Evolutionary conservation across 306 rosid genomes (phyloP), one percentile per base, ranked within the genome.

Genomic region (Fragaria vesca): DNA sequence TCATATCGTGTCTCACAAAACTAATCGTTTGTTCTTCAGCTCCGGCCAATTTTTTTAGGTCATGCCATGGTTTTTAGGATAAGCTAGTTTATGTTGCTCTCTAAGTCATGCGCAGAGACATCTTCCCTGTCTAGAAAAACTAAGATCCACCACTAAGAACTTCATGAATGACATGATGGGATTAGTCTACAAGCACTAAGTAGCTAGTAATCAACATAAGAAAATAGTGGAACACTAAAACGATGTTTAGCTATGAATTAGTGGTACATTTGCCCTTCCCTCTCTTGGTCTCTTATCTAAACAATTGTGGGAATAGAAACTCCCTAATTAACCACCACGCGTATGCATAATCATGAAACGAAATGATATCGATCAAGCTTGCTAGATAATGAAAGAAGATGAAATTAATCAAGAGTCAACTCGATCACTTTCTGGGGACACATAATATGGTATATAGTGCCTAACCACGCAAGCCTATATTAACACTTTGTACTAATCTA

Each of bases 191-290:
- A 43, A 45, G 70, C 78, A 74, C 78, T 43, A 60, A 21, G 28
- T 47, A 38, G 24, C 34, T 45, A 51, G 43, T 6, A 57, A 72
- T 61, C 66, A 52, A 8, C 60, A 40, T 63, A 63, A 63, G 47
- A 16, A 60, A 26, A 21, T 21, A 57, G 68, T 73, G 54, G 77
- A 40, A 73, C 77, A 40, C 69, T 57, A 73, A 73, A 57, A 73
- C 77, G 24, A 73, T 24, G 69, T 73, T 40, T 57, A 57, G 62
- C 30, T 9, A 28, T n/a, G 76, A 42, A 63, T 16, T 32, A 32
- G 43, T 13, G 45, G 21, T 32, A 12, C 18, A 6, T 16, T 28
- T 13, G 69, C 32, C 69, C 21, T 30, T 17, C 69, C 69, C 42
- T 32, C 7, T 28, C 38, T 24, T 26, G 6, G 66, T 61, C 4